phyloP scores from a whole-genome alignment of 257 asterid genomes.

The Solanum tarapatanum region DNA sequence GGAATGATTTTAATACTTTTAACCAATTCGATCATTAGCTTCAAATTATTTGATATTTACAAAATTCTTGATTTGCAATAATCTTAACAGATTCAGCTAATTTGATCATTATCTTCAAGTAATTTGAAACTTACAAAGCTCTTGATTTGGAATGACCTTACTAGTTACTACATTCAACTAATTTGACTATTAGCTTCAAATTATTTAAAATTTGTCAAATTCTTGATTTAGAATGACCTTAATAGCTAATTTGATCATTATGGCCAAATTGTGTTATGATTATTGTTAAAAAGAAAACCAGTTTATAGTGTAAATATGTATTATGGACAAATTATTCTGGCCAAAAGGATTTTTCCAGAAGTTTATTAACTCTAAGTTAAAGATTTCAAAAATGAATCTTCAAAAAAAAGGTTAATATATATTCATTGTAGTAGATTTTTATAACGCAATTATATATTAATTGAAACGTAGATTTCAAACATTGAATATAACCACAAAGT shows the following conservation, averaged over 20 bases:
- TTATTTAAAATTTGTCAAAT: background rate
- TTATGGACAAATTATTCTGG: too few species aligned
- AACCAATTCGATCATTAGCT: background rate
- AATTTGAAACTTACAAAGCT: background rate
- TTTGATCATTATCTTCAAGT: background rate
- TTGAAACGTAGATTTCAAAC: background rate
- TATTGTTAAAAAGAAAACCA: too few species aligned
- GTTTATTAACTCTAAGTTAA: background rate
- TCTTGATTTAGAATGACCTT: background rate
- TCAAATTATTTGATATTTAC: background rate
- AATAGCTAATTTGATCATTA: too few species aligned
- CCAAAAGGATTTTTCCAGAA: too few species aligned
- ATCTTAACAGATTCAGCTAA: background rate
- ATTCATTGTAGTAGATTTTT: too few species aligned
- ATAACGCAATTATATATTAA: background rate
- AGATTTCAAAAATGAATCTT: background rate
- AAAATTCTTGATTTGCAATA: background rate
- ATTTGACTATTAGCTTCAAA: background rate
- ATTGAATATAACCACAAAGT: background rate
- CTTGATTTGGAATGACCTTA: background rate
- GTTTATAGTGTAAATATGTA: too few species aligned
- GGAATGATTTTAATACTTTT: background rate
- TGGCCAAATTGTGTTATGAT: too few species aligned
- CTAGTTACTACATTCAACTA: background rate
- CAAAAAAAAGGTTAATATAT: background rate